Base-by-base conservation (phyloP, 768 basidiomycete genomes). In the Trametes cubensis region DNA sequence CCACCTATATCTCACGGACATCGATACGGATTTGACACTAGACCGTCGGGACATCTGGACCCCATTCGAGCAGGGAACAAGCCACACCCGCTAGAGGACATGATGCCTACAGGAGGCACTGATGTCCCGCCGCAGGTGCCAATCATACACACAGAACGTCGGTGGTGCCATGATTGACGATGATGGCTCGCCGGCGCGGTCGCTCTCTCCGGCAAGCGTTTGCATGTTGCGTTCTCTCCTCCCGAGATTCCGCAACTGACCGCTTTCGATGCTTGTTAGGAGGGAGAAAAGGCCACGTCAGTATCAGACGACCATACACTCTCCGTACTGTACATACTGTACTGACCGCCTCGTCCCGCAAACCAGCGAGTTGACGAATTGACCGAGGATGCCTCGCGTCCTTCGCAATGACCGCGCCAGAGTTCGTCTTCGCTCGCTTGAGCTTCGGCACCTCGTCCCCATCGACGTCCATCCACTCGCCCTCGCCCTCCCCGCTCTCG, bases 141-240 rank as follows among this genome's bases (percentile, higher is more conserved):
- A 34, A 11, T 6, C 34, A 11, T 11, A 10, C 10, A 34, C 34
- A 10, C 6, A 34, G 34, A 34, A 34, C 34, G 34, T 34, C 10
- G 34, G 34, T 10, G 34, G 34, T 11, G 34, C 34, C 34, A 34
- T 34, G 34, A 34, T 34, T 10, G 34, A 34, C 34, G 34, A 34
- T 11, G 6, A 34, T 10, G 6, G 6, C 34, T 34, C 34, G 6
- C n/a, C n/a, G n/a, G 82, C 82, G 66, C 92, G 86, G 78, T 95
- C 94, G 61, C 85, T 81, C 82, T 99, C 96, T 61, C 92, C 92
- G 41, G 95, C 95, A 72, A 89, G 93, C 25, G 94, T 95, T 46
- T 87, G 81, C 81, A 86, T 85, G 74, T 96, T 96, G 62, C 94
- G 89, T 56, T 83, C 84, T 67, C 96, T 83, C 73, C 96, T 94